A percentile compares a stretch with the other conserved stretches of the same genome.
Conservation (phyloP, 345 rosid species). For the Iberis pinnata region DNA sequence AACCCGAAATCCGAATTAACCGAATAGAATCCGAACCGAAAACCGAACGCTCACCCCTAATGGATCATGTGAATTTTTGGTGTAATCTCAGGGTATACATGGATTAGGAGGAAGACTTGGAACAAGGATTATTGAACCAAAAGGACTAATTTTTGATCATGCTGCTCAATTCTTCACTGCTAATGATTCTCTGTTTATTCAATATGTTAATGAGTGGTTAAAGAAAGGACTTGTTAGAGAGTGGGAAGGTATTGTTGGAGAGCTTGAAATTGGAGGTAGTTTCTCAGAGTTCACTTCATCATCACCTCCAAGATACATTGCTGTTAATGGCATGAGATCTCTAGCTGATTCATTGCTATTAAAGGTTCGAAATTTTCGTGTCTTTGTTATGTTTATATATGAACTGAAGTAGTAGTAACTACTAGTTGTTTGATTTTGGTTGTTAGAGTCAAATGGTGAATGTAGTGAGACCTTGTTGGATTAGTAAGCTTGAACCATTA, state of each 20-base stretch:
- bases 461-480: slow-evolving; percentile 92
- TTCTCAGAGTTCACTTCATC: slow-evolving; percentile 49
- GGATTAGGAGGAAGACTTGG: slow-evolving; percentile 97
- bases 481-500: slow-evolving; percentile 71
- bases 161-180: slow-evolving; percentile 87
- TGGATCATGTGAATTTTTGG: no score
- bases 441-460: slow-evolving; percentile 56
- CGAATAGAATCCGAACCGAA: no score
- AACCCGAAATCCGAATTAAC: no score
- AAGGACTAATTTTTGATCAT: slow-evolving; percentile 66
- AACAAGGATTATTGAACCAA: slow-evolving; percentile 62
- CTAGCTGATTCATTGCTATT: slow-evolving; percentile 70
- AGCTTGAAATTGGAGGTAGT: slow-evolving; percentile 69
- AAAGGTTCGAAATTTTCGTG: slow-evolving; percentile 34
- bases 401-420: slow-evolving; percentile 1
- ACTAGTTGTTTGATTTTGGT: slow-evolving; percentile 8
- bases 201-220: slow-evolving; percentile 62
- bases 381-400: neutral
- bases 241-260: slow-evolving; percentile 69
- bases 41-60: no score
- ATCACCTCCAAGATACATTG: slow-evolving; percentile 61
- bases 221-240: slow-evolving; percentile 61
- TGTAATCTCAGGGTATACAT: slow-evolving; percentile 87
- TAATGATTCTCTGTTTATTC: slow-evolving; percentile 54
- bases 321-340: slow-evolving; percentile 75